Conservation (phyloP, 1,139 yeast species). For the Lodderomyces parapsilosis region DNA sequence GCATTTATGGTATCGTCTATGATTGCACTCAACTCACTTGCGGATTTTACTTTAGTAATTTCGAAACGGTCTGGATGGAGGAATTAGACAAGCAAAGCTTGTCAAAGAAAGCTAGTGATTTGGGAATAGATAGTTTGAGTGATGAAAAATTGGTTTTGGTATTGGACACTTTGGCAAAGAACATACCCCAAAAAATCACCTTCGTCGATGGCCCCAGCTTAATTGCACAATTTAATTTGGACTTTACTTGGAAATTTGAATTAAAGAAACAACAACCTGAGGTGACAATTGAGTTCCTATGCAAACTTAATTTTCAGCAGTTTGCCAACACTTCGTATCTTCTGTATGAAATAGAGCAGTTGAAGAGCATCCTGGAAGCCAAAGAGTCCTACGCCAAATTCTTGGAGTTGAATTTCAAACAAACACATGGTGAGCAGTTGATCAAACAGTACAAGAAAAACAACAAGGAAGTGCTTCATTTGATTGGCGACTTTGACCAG, state of each 20-base stretch:
- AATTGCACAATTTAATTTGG: slow-evolving; percentile 7
- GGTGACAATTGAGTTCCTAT: slow-evolving; percentile 18
- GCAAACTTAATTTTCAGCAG: slow-evolving; percentile 23
- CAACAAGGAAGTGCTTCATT: slow-evolving; percentile 14
- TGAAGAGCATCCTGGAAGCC: slow-evolving; percentile 22
- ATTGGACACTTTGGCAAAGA: slow-evolving; percentile 3
- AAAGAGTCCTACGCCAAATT: slow-evolving; percentile 38
- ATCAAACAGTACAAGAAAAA: slow-evolving; percentile 27
- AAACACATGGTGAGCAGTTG: slow-evolving; percentile 36
- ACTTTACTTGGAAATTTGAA: slow-evolving; percentile 24
- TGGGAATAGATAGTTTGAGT: slow-evolving; percentile 27
- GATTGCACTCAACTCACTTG: slow-evolving; percentile 15
- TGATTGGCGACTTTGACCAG: slow-evolving; percentile 19
- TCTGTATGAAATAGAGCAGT: slow-evolving; percentile 18
- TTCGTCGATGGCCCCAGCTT: slow-evolving; percentile 2
- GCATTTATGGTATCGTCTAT: slow-evolving; percentile 16
- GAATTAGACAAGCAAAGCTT: slow-evolving; percentile 17
- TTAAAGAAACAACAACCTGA: slow-evolving; percentile 13
- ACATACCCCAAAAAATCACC: slow-evolving; percentile 1
- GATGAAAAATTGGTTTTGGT: slow-evolving; percentile 12
- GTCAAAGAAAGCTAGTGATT: slow-evolving; percentile 17
- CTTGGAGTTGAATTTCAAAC: slow-evolving; percentile 36
- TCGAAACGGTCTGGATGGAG: slow-evolving; percentile 30
- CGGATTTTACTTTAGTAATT: slow-evolving; percentile 27
- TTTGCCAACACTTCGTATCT: slow-evolving; percentile 24